These are phyloP conservation scores for Zygoascus ofunaensis DNA, from an alignment of 805 yeast species.

Conservation along the genomic window DNA sequence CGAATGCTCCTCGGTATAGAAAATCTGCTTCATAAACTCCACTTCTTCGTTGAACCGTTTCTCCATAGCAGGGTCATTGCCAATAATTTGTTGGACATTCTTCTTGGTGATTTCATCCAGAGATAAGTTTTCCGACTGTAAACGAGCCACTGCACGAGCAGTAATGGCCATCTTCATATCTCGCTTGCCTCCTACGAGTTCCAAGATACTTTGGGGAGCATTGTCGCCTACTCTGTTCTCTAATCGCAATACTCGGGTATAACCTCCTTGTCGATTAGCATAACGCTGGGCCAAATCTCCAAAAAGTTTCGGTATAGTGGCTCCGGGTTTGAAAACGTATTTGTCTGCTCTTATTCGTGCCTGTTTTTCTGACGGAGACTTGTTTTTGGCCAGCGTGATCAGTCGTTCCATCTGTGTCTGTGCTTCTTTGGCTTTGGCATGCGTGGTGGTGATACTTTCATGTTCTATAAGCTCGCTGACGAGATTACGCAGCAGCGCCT, in stretches of 20 bases:
- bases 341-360: slow-evolving; percentile 30
- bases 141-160: slow-evolving; percentile 79
- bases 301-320: slow-evolving; percentile 54
- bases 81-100: slow-evolving; percentile 46
- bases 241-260: slow-evolving; percentile 71
- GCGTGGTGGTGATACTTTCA: slow-evolving; percentile 64
- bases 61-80: slow-evolving; percentile 42
- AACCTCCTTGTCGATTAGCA: slow-evolving; percentile 60
- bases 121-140: slow-evolving; percentile 52
- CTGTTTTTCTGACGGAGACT: slow-evolving; percentile 14
- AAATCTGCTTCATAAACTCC: slow-evolving; percentile 41
- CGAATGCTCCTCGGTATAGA: slow-evolving; percentile 27
- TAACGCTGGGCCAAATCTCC: slow-evolving; percentile 59
- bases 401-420: slow-evolving; percentile 54
- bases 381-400: slow-evolving; percentile 48
- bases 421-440: slow-evolving; percentile 65
- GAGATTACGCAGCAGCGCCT: slow-evolving; percentile 52
- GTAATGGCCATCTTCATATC: slow-evolving; percentile 69
- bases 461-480: slow-evolving; percentile 60
- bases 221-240: slow-evolving; percentile 85
- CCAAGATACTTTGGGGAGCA: slow-evolving; percentile 82
- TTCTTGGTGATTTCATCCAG: slow-evolving; percentile 44
- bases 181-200: slow-evolving; percentile 65
- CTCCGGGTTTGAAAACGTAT: slow-evolving; percentile 40
- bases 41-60: slow-evolving; percentile 51